These are phyloP conservation scores for Aspergillus incahuasiensis DNA, from an alignment of 495 filamentous ascomycete genomes.

Conservation along the genomic window DNA sequence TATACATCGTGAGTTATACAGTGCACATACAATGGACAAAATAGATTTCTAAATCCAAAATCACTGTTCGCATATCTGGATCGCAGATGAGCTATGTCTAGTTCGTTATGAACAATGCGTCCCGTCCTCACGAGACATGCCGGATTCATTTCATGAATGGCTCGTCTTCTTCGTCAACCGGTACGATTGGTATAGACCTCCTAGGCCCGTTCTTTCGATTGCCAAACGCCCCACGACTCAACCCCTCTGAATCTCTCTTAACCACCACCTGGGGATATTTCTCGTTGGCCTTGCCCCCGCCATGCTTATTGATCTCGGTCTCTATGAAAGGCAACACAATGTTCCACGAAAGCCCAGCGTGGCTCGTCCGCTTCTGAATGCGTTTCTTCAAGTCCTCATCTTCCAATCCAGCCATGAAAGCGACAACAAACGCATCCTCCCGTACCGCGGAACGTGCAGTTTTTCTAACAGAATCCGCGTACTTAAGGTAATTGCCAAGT, in stretches of 20 bases:
- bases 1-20: conserved; percentile 1
- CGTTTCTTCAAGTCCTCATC: conserved; percentile 3
- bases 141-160: neutral
- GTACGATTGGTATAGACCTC: conserved; percentile 21
- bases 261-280: neutral
- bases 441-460: neutral
- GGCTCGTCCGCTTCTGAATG: conserved; percentile 18
- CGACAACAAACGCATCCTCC: conserved; percentile 17
- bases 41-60: neutral
- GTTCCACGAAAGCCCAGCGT: conserved; percentile 24
- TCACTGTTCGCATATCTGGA: neutral
- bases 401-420: conserved; percentile 26
- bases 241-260: neutral
- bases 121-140: neutral
- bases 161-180: conserved; percentile 20
- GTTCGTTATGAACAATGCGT: neutral
- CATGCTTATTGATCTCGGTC: neutral
- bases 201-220: conserved; percentile 6
- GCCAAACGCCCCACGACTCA: neutral
- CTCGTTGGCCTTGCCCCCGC: neutral
- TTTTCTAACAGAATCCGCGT: conserved; percentile 12
- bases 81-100: neutral
- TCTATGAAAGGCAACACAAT: conserved; percentile 7
- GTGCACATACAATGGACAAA: neutral
- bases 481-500: conserved; percentile 22